These are phyloP conservation scores for Phytophthora syringae DNA, from an alignment of 352 stramenopile species.

Conservation along the genomic window DNA sequence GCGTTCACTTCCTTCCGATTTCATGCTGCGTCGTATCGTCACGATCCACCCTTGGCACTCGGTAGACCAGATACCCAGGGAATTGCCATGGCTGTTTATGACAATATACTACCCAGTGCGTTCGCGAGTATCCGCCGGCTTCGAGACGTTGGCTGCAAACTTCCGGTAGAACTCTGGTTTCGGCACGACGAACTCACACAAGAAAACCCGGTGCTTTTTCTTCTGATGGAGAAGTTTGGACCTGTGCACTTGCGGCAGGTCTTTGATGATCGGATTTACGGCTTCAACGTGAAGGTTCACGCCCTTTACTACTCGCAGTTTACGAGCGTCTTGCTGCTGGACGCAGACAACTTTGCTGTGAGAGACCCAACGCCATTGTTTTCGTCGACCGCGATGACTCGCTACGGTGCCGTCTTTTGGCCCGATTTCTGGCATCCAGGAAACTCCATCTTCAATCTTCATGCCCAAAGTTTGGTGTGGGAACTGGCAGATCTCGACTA, in stretches of 20 bases:
- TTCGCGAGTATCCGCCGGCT: conserved; percentile 57
- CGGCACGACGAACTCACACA: conserved; percentile 49
- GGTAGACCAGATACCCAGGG: conserved; percentile 19
- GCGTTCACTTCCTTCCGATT: conserved; percentile 66
- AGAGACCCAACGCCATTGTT: conserved; percentile 54
- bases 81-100: conserved; percentile 62
- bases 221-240: conserved; percentile 40
- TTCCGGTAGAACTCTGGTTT: conserved; percentile 68
- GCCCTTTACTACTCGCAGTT: conserved; percentile 62
- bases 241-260: conserved; percentile 50
- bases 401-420: conserved; percentile 54
- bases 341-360: conserved; percentile 59
- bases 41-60: conserved; percentile 59
- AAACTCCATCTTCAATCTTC: conserved; percentile 68
- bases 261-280: conserved; percentile 50
- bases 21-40: conserved; percentile 48
- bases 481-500: conserved; percentile 50
- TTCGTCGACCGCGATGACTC: conserved; percentile 31
- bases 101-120: conserved; percentile 47
- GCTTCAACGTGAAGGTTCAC: conserved; percentile 63
- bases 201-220: conserved; percentile 44
- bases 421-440: conserved; percentile 55
- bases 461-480: conserved; percentile 65
- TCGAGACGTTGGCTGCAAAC: conserved; percentile 39
- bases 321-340: conserved; percentile 49